Conservation (phyloP, 176 grass and related monocot species). For the Pontederia paniculata region DNA sequence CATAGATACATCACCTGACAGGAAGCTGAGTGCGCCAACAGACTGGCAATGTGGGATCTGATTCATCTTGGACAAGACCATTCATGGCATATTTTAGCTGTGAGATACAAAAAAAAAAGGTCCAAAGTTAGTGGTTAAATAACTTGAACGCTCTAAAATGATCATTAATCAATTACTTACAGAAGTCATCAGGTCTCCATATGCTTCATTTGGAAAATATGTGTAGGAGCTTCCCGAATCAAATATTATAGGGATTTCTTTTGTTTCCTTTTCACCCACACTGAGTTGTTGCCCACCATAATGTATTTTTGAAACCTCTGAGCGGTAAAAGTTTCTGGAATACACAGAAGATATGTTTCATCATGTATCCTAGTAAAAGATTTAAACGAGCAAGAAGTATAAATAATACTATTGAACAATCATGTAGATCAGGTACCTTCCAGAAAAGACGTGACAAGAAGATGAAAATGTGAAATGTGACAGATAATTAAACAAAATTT, state of each 20-base stretch:
- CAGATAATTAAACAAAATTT: too few relatives aligned
- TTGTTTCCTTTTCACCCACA: constrained; percentile 25
- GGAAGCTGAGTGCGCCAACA: constrained; percentile 69
- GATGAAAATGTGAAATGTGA: too few relatives aligned
- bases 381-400: too few relatives aligned
- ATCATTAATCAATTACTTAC: constrained; percentile 32
- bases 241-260: constrained; percentile 68
- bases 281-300: constrained; percentile 51
- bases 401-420: too few relatives aligned
- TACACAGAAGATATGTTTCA: constrained; percentile 5
- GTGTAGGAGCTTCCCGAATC: constrained; percentile 95
- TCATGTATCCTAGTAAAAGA: too few relatives aligned
- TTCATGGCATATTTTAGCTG: constrained; percentile 40
- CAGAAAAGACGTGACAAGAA: too few relatives aligned
- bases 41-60: constrained; percentile 67
- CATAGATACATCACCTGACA: constrained; percentile 47
- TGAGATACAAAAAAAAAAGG: constrained; percentile 15
- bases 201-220: constrained; percentile 85
- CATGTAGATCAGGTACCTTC: too few relatives aligned
- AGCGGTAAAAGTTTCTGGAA: constrained; percentile 59
- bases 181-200: constrained; percentile 46
- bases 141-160: not conserved
- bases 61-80: constrained; percentile 52
- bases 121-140: constrained; percentile 2
- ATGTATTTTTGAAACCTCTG: constrained; percentile 46